phyloP scores from a whole-genome alignment of 2,329 filamentous ascomycete genomes.

The Sclerotinia sclerotiorum region DNA sequence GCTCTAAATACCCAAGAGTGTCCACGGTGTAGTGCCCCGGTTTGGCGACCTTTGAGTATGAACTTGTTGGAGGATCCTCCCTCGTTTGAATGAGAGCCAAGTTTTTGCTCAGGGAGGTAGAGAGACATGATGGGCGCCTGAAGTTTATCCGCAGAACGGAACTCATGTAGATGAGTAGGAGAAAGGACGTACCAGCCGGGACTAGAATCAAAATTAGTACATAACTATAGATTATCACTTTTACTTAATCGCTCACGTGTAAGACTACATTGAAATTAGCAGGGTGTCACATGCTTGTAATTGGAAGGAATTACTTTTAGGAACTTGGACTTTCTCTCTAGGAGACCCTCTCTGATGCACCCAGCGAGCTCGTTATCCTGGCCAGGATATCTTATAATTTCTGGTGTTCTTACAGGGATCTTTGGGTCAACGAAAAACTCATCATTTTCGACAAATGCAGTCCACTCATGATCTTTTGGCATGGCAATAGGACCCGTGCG shows the following conservation, averaged over 20 bases:
- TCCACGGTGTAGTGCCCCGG: slow-evolving; percentile 83
- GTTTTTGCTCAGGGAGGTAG: slow-evolving; percentile 89
- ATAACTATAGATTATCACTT: background rate
- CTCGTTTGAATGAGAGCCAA: slow-evolving; percentile 83
- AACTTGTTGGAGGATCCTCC: slow-evolving; percentile 93
- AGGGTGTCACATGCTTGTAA: background rate
- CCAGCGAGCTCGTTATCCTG: slow-evolving; percentile 76
- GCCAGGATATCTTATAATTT: slow-evolving; percentile 89
- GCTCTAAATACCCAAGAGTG: slow-evolving; percentile 72
- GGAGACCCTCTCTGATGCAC: slow-evolving; percentile 84
- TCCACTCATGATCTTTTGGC: slow-evolving; percentile 91
- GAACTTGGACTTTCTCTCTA: slow-evolving; percentile 98
- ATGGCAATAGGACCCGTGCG: slow-evolving; percentile 85
- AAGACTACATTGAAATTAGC: slow-evolving; percentile 42
- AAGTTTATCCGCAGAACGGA: slow-evolving; percentile 94
- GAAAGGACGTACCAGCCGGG: slow-evolving; percentile 78
- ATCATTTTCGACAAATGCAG: slow-evolving; percentile 72
- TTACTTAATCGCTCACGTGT: slow-evolving; percentile 16
- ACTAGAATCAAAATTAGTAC: slow-evolving; percentile 19
- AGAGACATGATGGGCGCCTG: slow-evolving; percentile 95
- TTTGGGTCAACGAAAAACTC: slow-evolving; percentile 85
- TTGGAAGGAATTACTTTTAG: slow-evolving; percentile 45
- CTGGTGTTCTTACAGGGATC: slow-evolving; percentile 71
- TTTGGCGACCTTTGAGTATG: slow-evolving; percentile 93
- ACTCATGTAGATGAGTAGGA: slow-evolving; percentile 95